Conservation (phyloP, 2,329 filamentous ascomycete genomes). For the Xylaria multiplex region DNA sequence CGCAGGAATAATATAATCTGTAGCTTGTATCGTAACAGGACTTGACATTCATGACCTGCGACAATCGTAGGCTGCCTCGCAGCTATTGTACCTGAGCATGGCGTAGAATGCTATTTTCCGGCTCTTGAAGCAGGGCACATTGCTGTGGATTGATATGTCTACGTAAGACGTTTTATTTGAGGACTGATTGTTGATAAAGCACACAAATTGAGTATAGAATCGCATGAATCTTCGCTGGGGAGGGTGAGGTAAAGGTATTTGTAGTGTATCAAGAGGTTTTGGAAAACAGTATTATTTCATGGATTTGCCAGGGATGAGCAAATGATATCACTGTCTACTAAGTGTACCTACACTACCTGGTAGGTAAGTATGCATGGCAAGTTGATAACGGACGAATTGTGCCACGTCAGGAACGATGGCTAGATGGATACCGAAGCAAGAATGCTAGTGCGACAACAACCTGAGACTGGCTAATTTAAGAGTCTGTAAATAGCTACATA, state of each 20-base stretch:
- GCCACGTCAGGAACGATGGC: constrained; percentile 1
- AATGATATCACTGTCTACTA: neutral
- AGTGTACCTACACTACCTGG: no score
- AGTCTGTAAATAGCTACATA: constrained; percentile 1
- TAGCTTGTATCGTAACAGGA: neutral
- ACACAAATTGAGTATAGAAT: no score
- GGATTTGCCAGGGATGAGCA: neutral
- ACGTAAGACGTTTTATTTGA: no score
- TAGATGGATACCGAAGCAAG: constrained; percentile 8
- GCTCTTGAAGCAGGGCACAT: no score
- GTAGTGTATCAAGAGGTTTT: constrained; percentile 18
- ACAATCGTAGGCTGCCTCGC: no score
- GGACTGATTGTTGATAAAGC: no score
- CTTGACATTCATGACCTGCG: neutral
- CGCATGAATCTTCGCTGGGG: neutral
- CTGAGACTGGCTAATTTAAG: neutral
- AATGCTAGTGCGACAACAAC: constrained; percentile 7
- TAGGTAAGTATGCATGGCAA: neutral
- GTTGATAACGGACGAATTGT: neutral
- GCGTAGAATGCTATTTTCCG: no score
- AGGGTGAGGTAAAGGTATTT: neutral
- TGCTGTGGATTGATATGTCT: no score
- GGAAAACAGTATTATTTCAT: neutral
- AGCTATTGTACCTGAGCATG: neutral
- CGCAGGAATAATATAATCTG: no score